Base-by-base conservation (phyloP, 192 early-diverging fungal genomes). In the Coemansia sp. region DNA sequence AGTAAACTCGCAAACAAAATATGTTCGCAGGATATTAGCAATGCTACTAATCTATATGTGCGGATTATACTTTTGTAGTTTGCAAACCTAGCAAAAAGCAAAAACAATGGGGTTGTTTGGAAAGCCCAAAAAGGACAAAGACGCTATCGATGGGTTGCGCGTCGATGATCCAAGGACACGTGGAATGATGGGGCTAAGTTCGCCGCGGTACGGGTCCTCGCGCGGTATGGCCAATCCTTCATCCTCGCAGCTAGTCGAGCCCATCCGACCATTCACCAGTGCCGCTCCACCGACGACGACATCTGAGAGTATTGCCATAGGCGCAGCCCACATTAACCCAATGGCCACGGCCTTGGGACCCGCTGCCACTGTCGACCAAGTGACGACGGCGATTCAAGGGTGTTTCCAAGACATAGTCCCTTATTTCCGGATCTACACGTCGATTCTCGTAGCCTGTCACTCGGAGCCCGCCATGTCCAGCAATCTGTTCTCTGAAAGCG, bases 341-440 rank as follows among this genome's bases (percentile, higher is more conserved):
- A 11, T 22, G 38, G 62, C 22, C 46, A 53, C 36, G 22, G 63
- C 68, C 11, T 41, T 63, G 18, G 65, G 64, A 18, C 29, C 68
- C 22, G 47, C 43, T 3, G 46, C 71, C 10, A 78, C 80, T 1
- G 61, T 66, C 1, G 80, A 77, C 60, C 75, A 75, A 36, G 71
- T 84, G 12, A 24, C 70, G 7, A 36, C 52, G n/a, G 65, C 81
- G n/a, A 65, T 73, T 0, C 60, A 39, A 7, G 67, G 62, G 24
- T 74, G 76, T 44, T 83, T 79, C 46, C 58, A 68, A 4, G 49
- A 62, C 57, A 61, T 22, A 0, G 64, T 75, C 38, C 81, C 81
- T 2, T 83, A 83, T 57, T 58, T 79, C 16, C 81, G 81, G 43
- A 71, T 83, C 53, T 68, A 75, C 64, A 76, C 81, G 36, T 83